Evolutionary conservation across 2,329 filamentous ascomycete species (phyloP).

Genomic region (Capronia americana): DNA sequence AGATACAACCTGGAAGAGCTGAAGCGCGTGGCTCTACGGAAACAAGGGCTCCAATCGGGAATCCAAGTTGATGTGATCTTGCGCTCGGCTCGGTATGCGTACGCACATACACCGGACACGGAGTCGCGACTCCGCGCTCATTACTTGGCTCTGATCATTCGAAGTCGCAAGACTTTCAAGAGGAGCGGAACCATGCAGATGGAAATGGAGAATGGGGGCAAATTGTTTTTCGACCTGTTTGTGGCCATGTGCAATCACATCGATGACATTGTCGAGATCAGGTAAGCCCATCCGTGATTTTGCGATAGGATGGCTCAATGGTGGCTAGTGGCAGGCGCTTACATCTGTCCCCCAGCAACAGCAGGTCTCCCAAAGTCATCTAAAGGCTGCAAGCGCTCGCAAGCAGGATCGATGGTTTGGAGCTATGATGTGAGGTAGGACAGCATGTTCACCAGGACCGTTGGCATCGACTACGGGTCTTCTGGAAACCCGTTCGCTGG

Average conservation of each 20-base stretch:
- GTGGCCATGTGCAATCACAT: constrained; percentile 98
- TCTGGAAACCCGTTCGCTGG: constrained; percentile 31
- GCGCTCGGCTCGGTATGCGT: constrained; percentile 90
- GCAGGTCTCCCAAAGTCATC: constrained; percentile 61
- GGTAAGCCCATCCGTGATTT: constrained; percentile 59
- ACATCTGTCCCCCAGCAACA: constrained; percentile 50
- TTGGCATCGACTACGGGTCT: constrained; percentile 43
- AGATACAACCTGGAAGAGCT: constrained; percentile 90
- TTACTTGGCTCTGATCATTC: constrained; percentile 96
- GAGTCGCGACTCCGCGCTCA: constrained; percentile 93
- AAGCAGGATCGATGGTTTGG: constrained; percentile 45
- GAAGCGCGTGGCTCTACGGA: constrained; percentile 87
- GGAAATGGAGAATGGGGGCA: constrained; percentile 94
- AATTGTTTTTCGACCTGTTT: constrained; percentile 98
- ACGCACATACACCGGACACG: constrained; percentile 90
- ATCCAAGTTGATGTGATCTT: constrained; percentile 92
- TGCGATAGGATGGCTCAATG: constrained; percentile 26
- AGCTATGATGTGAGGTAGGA: constrained; percentile 42
- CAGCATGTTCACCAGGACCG: constrained; percentile 46
- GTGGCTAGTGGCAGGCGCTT: constrained; percentile 36
- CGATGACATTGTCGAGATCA: constrained; percentile 90
- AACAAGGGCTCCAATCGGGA: constrained; percentile 91
- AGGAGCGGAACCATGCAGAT: constrained; percentile 97
- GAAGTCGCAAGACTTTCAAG: constrained; percentile 97
- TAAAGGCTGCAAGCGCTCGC: constrained; percentile 47